These are phyloP conservation scores for Oryza punctata DNA, from an alignment of 176 grass and related monocot genomes.

Conservation along the genomic window DNA sequence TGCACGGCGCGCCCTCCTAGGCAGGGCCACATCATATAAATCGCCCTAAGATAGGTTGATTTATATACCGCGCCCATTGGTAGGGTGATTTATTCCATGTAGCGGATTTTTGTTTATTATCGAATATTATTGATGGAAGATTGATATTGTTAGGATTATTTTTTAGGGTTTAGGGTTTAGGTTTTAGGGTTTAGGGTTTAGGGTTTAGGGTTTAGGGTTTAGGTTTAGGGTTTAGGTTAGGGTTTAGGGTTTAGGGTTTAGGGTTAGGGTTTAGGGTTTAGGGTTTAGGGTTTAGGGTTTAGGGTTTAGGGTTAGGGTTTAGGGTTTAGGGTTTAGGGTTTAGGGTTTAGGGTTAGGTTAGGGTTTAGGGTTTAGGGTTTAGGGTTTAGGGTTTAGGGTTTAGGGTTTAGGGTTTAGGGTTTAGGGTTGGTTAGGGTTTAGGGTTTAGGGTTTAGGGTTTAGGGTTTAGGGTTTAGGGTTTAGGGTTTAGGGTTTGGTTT, in stretches of 20 bases:
- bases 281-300: slow-evolving; percentile 23
- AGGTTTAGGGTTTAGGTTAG: slow-evolving; percentile 17
- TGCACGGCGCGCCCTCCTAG: too few species aligned
- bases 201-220: slow-evolving; percentile 19
- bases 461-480: slow-evolving; percentile 45
- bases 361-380: slow-evolving; percentile 31
- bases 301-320: slow-evolving; percentile 15
- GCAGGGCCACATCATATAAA: too few species aligned
- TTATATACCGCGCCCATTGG: too few species aligned
- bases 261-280: slow-evolving; percentile 31
- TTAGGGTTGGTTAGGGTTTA: not conserved
- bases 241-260: too few species aligned
- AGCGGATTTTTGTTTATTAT: too few species aligned
- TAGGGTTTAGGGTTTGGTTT: too few species aligned
- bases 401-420: slow-evolving; percentile 39
- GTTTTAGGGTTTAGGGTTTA: slow-evolving; percentile 34
- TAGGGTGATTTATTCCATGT: too few species aligned
- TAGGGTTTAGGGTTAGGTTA: slow-evolving; percentile 3
- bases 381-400: slow-evolving; percentile 44
- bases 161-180: not conserved
- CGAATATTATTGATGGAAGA: too few species aligned
- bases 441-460: slow-evolving; percentile 51
- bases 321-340: slow-evolving; percentile 8
- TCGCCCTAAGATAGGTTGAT: too few species aligned
- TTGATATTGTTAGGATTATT: too few species aligned